A percentile compares a stretch with the other conserved stretches of the same genome.
These are phyloP conservation scores for Penicillium sp. DNA, from an alignment of 2,329 filamentous ascomycete species.

Conservation along the genomic window DNA sequence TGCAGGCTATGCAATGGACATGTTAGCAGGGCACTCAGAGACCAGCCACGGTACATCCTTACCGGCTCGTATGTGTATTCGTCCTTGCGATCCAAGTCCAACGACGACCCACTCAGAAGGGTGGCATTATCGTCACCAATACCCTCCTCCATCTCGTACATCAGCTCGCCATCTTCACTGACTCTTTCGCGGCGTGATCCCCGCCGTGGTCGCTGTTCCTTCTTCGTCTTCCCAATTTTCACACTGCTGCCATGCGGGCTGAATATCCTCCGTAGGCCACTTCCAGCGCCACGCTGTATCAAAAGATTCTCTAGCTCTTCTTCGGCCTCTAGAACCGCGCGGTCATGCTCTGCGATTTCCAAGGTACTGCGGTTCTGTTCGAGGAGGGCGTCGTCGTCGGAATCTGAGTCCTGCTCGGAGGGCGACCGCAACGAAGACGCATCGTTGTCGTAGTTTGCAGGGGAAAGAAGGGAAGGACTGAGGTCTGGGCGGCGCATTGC, in stretches of 20 bases:
- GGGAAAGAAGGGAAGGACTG: slow-evolving; percentile 58
- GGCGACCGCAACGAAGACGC: slow-evolving; percentile 63
- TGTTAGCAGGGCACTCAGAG: slow-evolving; percentile 15
- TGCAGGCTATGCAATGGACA: slow-evolving; percentile 20
- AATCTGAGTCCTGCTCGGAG: slow-evolving; percentile 70
- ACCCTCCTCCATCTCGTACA: slow-evolving; percentile 90
- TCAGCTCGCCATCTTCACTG: slow-evolving; percentile 70
- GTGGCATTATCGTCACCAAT: slow-evolving; percentile 60
- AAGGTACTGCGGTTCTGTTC: slow-evolving; percentile 65
- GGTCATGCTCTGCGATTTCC: slow-evolving; percentile 68
- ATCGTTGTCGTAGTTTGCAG: slow-evolving; percentile 66
- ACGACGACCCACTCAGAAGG: slow-evolving; percentile 61
- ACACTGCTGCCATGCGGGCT: slow-evolving; percentile 48
- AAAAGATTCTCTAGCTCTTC: slow-evolving; percentile 58
- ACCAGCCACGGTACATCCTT: slow-evolving; percentile 9
- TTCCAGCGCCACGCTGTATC: slow-evolving; percentile 39
- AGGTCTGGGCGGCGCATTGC: slow-evolving; percentile 21
- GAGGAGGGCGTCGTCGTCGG: slow-evolving; percentile 70
- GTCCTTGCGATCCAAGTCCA: slow-evolving; percentile 49
- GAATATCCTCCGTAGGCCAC: slow-evolving; percentile 43
- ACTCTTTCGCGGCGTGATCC: slow-evolving; percentile 47
- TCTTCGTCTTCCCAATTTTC: slow-evolving; percentile 49
- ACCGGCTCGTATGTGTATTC: slow-evolving; percentile 32
- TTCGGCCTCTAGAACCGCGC: slow-evolving; percentile 70
- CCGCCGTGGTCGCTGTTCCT: slow-evolving; percentile 54